These are phyloP conservation scores for Solanum chiquidenum DNA, from an alignment of 257 asterid species.

Conservation along the genomic window DNA sequence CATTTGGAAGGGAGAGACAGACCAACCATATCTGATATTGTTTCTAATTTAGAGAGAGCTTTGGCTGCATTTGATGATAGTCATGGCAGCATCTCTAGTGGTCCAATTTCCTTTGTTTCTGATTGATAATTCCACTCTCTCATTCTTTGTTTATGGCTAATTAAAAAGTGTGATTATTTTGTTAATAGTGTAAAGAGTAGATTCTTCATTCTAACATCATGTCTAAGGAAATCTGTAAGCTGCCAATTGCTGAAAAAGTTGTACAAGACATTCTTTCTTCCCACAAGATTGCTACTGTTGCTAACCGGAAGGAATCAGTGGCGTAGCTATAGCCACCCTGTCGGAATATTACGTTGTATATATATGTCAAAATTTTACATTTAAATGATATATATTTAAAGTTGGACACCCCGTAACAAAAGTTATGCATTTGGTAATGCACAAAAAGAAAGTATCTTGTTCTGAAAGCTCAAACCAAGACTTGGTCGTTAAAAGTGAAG, in stretches of 20 bases:
- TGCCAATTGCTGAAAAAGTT: not conserved
- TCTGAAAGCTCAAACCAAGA: not conserved
- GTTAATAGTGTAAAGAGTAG: slow-evolving; percentile 7
- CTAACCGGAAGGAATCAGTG: not conserved
- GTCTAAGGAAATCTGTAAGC: not conserved
- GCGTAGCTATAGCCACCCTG: not conserved
- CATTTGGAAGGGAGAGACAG: slow-evolving; percentile 80
- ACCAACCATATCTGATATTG: slow-evolving; percentile 67
- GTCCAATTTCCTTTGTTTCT: slow-evolving; percentile 47
- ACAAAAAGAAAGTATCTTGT: not conserved
- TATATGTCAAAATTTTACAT: not conserved
- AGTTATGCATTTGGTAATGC: not conserved
- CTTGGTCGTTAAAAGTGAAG: not conserved
- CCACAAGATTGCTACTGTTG: not conserved
- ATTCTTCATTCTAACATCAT: slow-evolving; percentile 12
- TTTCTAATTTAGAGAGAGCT: slow-evolving; percentile 73
- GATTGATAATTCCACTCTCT: slow-evolving; percentile 27
- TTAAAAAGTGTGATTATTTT: slow-evolving; percentile 1
- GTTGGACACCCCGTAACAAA: too few relatives aligned
- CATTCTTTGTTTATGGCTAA: not conserved
- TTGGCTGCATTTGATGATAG: slow-evolving; percentile 60
- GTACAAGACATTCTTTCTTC: not conserved
- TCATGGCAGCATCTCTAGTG: slow-evolving; percentile 73
- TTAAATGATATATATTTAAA: too few relatives aligned
- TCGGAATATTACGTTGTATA: not conserved